These are phyloP conservation scores for Umbelopsis sp. DNA, from an alignment of 192 early-diverging fungal genomes.

Conservation along the genomic window DNA sequence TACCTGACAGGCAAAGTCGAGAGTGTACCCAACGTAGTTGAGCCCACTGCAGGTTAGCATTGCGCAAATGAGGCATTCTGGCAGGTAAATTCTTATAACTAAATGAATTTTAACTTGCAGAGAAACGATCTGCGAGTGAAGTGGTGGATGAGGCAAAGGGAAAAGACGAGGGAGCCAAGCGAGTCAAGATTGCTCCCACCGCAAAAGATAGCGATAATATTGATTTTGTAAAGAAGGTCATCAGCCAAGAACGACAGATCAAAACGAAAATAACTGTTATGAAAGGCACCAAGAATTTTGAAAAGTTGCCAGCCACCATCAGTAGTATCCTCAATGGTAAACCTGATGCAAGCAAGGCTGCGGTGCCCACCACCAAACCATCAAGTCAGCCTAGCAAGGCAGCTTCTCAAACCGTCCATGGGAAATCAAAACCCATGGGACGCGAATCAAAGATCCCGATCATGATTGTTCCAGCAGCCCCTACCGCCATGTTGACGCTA, in stretches of 20 bases:
- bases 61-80: constrained; percentile 1
- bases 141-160: constrained; percentile 33
- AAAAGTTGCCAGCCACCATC: constrained; percentile 13
- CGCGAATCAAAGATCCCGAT: constrained; percentile 66
- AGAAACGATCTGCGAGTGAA: constrained; percentile 41
- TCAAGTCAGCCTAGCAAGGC: constrained; percentile 1
- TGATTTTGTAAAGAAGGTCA: constrained; percentile 42
- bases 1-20: constrained; percentile 69
- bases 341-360: constrained; percentile 1
- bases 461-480: constrained; percentile 89
- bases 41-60: constrained; percentile 29
- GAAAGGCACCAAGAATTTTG: constrained; percentile 46
- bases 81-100: not conserved
- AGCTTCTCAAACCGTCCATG: constrained; percentile 10
- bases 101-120: not conserved
- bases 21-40: constrained; percentile 40
- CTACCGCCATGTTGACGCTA: constrained; percentile 82
- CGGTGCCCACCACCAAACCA: constrained; percentile 10
- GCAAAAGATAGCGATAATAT: constrained; percentile 33
- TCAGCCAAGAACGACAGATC: constrained; percentile 44
- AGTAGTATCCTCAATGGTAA: constrained; percentile 5
- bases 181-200: constrained; percentile 35
- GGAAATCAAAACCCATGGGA: constrained; percentile 18
- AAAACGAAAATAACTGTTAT: constrained; percentile 47
- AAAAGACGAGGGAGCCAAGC: constrained; percentile 39